A percentile compares a stretch with the other conserved stretches of the same genome.
Evolutionary conservation across 2,329 filamentous ascomycete genomes (phyloP).

Genomic region (Neurospora sp.): DNA sequence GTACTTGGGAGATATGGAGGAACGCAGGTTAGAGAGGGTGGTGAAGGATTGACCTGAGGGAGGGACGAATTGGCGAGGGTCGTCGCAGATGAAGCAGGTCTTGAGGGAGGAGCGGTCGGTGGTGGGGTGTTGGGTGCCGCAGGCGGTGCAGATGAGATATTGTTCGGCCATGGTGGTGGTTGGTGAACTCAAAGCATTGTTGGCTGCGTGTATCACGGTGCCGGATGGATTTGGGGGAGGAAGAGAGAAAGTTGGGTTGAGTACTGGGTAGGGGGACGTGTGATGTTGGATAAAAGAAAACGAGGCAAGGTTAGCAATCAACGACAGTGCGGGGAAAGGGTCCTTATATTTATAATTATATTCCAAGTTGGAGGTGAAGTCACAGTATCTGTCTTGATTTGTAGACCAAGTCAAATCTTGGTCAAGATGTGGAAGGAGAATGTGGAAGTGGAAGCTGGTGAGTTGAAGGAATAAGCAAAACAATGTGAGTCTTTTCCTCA

Average conservation of each 20-base stretch:
- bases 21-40: constrained; percentile 38
- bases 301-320: neutral
- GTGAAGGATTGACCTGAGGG: constrained; percentile 56
- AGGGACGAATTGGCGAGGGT: constrained; percentile 62
- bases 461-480: neutral
- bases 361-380: neutral
- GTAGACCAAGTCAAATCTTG: neutral
- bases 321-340: neutral
- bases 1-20: constrained; percentile 24
- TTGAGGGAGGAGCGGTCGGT: constrained; percentile 36
- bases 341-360: neutral
- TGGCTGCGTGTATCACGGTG: neutral
- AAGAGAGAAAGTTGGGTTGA: neutral
- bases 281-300: neutral
- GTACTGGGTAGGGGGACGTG: neutral
- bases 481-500: neutral
- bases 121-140: constrained; percentile 59
- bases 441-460: neutral
- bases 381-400: neutral
- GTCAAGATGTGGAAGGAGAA: neutral
- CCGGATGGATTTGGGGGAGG: too few relatives aligned
- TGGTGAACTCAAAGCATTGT: neutral
- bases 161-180: neutral
- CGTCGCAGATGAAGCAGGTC: constrained; percentile 63
- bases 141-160: constrained; percentile 52